phyloP scores from a whole-genome alignment of 352 stramenopile species.

The Plasmopara viticola region DNA sequence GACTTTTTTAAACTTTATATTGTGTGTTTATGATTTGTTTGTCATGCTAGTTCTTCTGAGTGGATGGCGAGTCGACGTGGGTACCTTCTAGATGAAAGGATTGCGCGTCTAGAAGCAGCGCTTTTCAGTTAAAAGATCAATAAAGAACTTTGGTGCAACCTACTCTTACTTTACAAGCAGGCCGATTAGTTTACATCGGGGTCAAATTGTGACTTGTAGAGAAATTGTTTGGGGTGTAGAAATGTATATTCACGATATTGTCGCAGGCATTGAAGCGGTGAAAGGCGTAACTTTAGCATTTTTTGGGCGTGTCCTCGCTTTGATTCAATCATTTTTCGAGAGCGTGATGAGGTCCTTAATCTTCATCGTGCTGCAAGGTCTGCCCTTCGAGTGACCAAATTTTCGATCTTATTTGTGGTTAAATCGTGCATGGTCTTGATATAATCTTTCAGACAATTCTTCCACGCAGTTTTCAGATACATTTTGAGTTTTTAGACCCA shows the following conservation, averaged over 20 bases:
- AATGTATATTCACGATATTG: neutral
- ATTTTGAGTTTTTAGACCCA: conserved; percentile 34
- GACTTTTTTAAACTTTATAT: no score
- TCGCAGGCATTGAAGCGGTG: neutral
- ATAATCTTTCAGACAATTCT: conserved; percentile 33
- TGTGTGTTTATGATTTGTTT: no score
- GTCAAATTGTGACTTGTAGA: no score
- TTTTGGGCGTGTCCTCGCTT: conserved; percentile 1
- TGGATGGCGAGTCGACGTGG: no score
- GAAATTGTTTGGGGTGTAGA: no score
- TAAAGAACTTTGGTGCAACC: no score
- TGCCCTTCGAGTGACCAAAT: conserved; percentile 31
- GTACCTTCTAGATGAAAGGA: no score
- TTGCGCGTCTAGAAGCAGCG: no score
- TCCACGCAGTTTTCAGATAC: conserved; percentile 30
- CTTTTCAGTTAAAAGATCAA: no score
- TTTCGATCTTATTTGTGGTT: conserved; percentile 40
- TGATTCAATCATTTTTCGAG: conserved; percentile 28
- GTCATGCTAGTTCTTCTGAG: no score
- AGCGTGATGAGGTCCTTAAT: conserved; percentile 43
- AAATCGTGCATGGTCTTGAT: conserved; percentile 35
- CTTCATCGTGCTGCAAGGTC: conserved; percentile 44
- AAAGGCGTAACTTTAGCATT: neutral
- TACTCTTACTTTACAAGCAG: no score
- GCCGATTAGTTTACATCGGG: no score